phyloP scores from a whole-genome alignment of 805 yeast genomes.

The Kluyveromyces aestuarii region DNA sequence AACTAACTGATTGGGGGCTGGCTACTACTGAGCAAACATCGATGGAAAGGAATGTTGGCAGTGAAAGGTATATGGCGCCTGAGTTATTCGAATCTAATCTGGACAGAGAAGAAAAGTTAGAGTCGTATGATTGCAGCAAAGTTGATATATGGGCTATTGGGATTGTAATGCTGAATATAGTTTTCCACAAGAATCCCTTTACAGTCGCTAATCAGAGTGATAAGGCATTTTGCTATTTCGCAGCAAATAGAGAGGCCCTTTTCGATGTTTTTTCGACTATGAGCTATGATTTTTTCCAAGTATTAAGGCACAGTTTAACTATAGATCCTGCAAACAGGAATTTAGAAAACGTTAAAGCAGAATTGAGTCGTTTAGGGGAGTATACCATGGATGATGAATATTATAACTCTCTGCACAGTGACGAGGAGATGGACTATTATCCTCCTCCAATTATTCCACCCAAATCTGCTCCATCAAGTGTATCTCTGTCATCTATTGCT shows the following conservation, averaged over 20 bases:
- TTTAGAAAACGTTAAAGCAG: slow-evolving; percentile 48
- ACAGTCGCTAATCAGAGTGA: slow-evolving; percentile 72
- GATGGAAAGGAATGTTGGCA: slow-evolving; percentile 76
- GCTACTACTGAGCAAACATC: slow-evolving; percentile 46
- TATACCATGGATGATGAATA: slow-evolving; percentile 80
- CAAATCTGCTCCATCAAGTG: slow-evolving; percentile 7
- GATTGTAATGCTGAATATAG: slow-evolving; percentile 67
- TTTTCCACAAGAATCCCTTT: slow-evolving; percentile 87
- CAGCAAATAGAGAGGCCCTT: slow-evolving; percentile 77
- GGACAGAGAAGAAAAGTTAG: slow-evolving; percentile 33
- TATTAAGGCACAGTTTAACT: slow-evolving; percentile 65
- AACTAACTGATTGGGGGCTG: slow-evolving; percentile 70
- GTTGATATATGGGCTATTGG: slow-evolving; percentile 90
- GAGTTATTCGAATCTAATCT: slow-evolving; percentile 58
- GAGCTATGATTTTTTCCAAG: slow-evolving; percentile 82
- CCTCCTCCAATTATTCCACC: slow-evolving; percentile 6
- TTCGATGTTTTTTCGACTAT: slow-evolving; percentile 87
- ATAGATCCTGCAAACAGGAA: slow-evolving; percentile 84
- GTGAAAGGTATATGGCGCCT: slow-evolving; percentile 93
- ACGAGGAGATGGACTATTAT: slow-evolving; percentile 15
- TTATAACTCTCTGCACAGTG: slow-evolving; percentile 37
- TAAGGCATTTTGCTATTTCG: slow-evolving; percentile 76
- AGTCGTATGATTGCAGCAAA: slow-evolving; percentile 66
- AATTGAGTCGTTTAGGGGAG: slow-evolving; percentile 48
- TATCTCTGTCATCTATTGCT: background rate